phyloP scores from a whole-genome alignment of 768 basidiomycete genomes.

The Tubosaeta brunneosetosa region DNA sequence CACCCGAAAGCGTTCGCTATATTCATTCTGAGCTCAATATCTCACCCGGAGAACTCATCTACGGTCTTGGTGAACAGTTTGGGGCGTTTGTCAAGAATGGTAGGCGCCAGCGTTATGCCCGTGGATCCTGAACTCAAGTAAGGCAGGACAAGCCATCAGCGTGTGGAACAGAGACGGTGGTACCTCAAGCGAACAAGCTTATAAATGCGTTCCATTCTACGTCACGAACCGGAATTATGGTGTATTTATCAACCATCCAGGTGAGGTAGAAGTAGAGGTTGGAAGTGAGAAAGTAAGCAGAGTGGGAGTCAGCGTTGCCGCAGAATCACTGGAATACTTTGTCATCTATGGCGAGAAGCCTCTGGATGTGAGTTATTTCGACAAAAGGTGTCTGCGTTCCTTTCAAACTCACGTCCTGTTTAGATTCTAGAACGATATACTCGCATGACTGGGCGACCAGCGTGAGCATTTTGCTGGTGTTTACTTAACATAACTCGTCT shows the following conservation, averaged over 20 bases:
- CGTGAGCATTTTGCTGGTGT: slow-evolving; percentile 1
- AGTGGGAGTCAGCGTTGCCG: slow-evolving; percentile 61
- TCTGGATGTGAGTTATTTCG: slow-evolving; percentile 37
- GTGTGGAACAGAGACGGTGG: slow-evolving; percentile 78
- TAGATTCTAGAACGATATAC: slow-evolving; percentile 20
- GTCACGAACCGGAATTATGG: slow-evolving; percentile 70
- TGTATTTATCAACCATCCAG: slow-evolving; percentile 71
- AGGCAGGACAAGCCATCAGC: slow-evolving; percentile 49
- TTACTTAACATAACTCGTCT: not conserved
- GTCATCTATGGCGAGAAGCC: slow-evolving; percentile 67
- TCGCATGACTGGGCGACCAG: slow-evolving; percentile 19
- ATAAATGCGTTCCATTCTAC: slow-evolving; percentile 66
- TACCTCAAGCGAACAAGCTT: slow-evolving; percentile 63
- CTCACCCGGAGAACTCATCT: slow-evolving; percentile 66
- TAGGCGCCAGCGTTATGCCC: slow-evolving; percentile 29
- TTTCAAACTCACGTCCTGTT: not conserved
- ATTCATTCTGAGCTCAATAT: slow-evolving; percentile 56
- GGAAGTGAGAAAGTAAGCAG: slow-evolving; percentile 61
- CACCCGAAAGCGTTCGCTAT: slow-evolving; percentile 44
- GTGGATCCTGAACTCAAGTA: slow-evolving; percentile 11
- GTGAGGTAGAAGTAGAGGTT: slow-evolving; percentile 73
- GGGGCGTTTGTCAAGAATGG: slow-evolving; percentile 74
- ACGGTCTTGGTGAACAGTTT: slow-evolving; percentile 74
- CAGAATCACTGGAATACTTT: slow-evolving; percentile 63
- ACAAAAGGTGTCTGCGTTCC: not conserved